Conservation (phyloP, 306 rosid genomes). For the Prinsepia uniflora region DNA sequence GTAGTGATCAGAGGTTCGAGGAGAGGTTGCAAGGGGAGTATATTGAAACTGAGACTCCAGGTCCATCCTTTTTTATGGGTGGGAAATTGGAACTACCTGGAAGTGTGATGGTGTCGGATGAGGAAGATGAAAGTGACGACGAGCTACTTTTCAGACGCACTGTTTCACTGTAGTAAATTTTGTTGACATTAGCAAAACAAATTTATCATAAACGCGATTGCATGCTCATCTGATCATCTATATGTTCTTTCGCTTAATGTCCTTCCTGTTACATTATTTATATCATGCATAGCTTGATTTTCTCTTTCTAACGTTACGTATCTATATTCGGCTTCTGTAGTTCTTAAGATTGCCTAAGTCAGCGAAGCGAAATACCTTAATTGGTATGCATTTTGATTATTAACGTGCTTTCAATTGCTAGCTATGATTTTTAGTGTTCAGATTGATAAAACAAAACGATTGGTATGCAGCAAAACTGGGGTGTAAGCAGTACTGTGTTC, state of each 20-base stretch:
- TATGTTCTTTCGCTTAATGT: neutral
- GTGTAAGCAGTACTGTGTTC: neutral
- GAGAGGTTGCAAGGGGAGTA: slow-evolving; percentile 84
- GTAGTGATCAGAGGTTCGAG: slow-evolving; percentile 91
- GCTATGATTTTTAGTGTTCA: neutral
- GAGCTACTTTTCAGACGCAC: slow-evolving; percentile 71
- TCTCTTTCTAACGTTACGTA: neutral
- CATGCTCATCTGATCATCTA: neutral
- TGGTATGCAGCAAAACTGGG: neutral
- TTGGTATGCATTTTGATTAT: neutral
- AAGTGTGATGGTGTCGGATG: slow-evolving; percentile 63
- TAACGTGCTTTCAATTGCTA: neutral
- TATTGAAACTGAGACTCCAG: slow-evolving; percentile 67
- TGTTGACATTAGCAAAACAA: neutral
- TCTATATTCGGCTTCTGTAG: neutral
- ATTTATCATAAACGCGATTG: slow-evolving; percentile 7
- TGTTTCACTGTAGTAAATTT: slow-evolving; percentile 51
- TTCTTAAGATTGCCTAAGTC: neutral
- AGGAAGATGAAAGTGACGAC: slow-evolving; percentile 74
- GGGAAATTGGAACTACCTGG: slow-evolving; percentile 81
- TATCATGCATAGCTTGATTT: neutral
- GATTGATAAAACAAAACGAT: neutral
- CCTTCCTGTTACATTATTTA: neutral
- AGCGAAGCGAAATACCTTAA: neutral
- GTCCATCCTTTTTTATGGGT: slow-evolving; percentile 79